Base-by-base conservation (phyloP, 805 yeast genomes). In the Saccharomyces mikatae region DNA sequence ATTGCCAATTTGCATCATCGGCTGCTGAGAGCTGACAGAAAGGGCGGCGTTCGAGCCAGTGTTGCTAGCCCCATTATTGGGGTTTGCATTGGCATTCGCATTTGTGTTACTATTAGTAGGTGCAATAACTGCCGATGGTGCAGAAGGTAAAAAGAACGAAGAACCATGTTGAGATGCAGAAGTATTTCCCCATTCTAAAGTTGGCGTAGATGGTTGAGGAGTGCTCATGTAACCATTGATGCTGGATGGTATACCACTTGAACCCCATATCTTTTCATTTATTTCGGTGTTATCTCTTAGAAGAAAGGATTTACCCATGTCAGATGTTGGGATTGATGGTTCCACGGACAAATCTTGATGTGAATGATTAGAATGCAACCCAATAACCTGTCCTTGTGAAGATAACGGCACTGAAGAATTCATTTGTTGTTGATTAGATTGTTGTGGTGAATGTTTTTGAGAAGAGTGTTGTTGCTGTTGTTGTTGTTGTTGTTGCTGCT, bases 251-350 rank as follows among this genome's bases (percentile, higher is more conserved):
- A 67, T 61, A 14, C 67, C 69, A 49, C 58, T 66, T 3, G 70
- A 60, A 2, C 71, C 70, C 72, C 72, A 69, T 31, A 69, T 68
- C 52, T 64, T 67, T 51, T 69, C 71, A 54, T 67, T 69, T 29
- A 67, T 65, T 31, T 67, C 71, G 54, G 67, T 71, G 49, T 63
- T 65, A 54, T 76, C 79, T 76, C 74, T 69, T 51, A 75, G 56
- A 30, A 75, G 58, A 49, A 73, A 63, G 0, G 78, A 73, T 59
- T 72, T 75, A 1, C 80, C 78, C 46, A 66, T 32, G 4, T n/a
- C 46, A 22, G 32, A 24, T 17, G 50, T 29, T 29, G 21, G 41
- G 13, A 47, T 47, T 29, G 27, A 27, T 29, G 29, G 41, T 48
- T 48, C 46, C 2, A 48, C 26, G 14, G 53, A 44, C 46, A 54